Evolutionary conservation across 495 filamentous ascomycete genomes (phyloP).

Genomic region (Tuber magnatum): DNA sequence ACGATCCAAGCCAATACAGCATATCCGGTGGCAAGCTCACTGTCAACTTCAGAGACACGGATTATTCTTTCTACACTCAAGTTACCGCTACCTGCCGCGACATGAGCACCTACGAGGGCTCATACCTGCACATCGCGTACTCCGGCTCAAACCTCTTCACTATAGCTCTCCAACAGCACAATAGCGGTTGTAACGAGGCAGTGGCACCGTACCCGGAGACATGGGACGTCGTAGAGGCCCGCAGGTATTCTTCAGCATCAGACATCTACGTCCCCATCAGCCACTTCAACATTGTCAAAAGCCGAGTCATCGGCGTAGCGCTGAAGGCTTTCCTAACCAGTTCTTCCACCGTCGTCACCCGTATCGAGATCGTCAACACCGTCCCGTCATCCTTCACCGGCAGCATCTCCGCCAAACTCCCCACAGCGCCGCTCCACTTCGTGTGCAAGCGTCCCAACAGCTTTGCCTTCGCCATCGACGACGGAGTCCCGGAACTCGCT

Average conservation of each 20-base stretch:
- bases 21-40: conserved; percentile 50
- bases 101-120: conserved; percentile 50
- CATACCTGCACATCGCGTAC: conserved; percentile 66
- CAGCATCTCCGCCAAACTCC: conserved; percentile 53
- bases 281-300: conserved; percentile 62
- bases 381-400: conserved; percentile 48
- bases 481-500: conserved; percentile 59
- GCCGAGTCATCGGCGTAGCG: conserved; percentile 56
- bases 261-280: conserved; percentile 69
- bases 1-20: conserved; percentile 53
- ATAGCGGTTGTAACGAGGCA: conserved; percentile 53
- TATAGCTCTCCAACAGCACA: conserved; percentile 66
- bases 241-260: conserved; percentile 53
- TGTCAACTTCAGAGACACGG: conserved; percentile 59
- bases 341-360: conserved; percentile 49
- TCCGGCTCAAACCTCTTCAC: conserved; percentile 60
- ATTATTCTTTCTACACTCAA: conserved; percentile 64
- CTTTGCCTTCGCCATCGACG: conserved; percentile 76
- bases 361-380: conserved; percentile 57
- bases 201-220: conserved; percentile 64
- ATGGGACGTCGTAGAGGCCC: conserved; percentile 65
- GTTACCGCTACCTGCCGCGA: conserved; percentile 56
- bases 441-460: conserved; percentile 63
- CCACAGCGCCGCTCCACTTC: conserved; percentile 56
- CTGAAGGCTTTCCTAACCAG: conserved; percentile 61